Evolutionary conservation across 768 basidiomycete genomes (phyloP).

Genomic region (Cystobasidium onofrii): DNA sequence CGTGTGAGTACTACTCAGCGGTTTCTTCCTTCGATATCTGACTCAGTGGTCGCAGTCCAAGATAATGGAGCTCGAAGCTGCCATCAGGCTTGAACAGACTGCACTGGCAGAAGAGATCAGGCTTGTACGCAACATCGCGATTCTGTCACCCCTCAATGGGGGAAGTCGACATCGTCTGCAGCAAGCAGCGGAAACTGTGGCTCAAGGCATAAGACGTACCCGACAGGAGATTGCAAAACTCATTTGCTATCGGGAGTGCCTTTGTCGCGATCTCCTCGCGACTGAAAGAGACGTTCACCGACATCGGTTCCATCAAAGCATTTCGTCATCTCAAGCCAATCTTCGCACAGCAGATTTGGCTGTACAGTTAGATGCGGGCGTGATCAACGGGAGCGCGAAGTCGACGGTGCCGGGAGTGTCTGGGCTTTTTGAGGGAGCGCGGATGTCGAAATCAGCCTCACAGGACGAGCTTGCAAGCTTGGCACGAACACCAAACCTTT

Average conservation of each 20-base stretch:
- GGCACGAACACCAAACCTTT: background rate
- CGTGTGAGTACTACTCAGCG: background rate
- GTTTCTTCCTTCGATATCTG: background rate
- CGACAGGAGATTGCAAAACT: slow-evolving; percentile 44
- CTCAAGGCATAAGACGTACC: slow-evolving; percentile 54
- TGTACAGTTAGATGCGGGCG: background rate
- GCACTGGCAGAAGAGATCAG: slow-evolving; percentile 64
- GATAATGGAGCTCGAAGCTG: slow-evolving; percentile 59
- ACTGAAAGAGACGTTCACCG: slow-evolving; percentile 36
- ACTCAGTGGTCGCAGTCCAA: slow-evolving; percentile 52
- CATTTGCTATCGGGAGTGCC: slow-evolving; percentile 65
- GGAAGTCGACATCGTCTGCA: slow-evolving; percentile 70
- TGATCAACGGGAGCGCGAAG: background rate
- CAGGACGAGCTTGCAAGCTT: slow-evolving; percentile 5
- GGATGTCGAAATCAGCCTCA: background rate
- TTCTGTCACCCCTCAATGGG: slow-evolving; percentile 78
- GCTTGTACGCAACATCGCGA: slow-evolving; percentile 68
- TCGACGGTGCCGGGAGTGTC: background rate
- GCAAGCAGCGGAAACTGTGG: slow-evolving; percentile 55
- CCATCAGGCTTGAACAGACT: slow-evolving; percentile 53
- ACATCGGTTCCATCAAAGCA: background rate
- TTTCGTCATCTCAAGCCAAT: background rate
- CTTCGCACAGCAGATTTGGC: background rate
- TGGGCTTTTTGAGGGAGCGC: no score
- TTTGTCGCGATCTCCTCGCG: slow-evolving; percentile 61